phyloP scores from a whole-genome alignment of 2,329 filamentous ascomycete species.

The Helotiales sp. region DNA sequence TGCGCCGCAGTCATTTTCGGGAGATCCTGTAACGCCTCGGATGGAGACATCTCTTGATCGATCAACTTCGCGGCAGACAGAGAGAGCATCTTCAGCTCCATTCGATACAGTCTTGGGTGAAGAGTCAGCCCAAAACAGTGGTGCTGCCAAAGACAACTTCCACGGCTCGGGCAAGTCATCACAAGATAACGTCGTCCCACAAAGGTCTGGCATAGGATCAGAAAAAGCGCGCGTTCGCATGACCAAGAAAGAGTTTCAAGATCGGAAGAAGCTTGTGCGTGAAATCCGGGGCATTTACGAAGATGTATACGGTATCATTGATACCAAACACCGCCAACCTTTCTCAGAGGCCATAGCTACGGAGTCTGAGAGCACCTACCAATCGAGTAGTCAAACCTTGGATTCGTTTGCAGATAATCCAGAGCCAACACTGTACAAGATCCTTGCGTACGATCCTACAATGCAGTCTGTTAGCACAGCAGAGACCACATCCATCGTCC shows the following conservation, averaged over 20 bases:
- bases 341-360: background rate
- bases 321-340: slow-evolving; percentile 40
- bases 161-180: no score
- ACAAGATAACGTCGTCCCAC: no score
- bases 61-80: background rate
- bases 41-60: slow-evolving; percentile 43
- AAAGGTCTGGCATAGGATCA: no score
- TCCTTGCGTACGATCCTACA: slow-evolving; percentile 67
- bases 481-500: slow-evolving; percentile 62
- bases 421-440: slow-evolving; percentile 58
- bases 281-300: slow-evolving; percentile 51
- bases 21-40: slow-evolving; percentile 31
- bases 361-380: background rate
- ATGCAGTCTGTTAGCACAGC: slow-evolving; percentile 62
- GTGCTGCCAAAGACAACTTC: no score
- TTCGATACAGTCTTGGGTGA: background rate
- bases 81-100: background rate
- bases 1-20: slow-evolving; percentile 31
- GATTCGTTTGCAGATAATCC: slow-evolving; percentile 10
- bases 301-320: slow-evolving; percentile 48
- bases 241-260: background rate
- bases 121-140: no score
- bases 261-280: slow-evolving; percentile 38
- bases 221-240: background rate
- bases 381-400: background rate